These are phyloP conservation scores for Podospora comata DNA, from an alignment of 495 filamentous ascomycete genomes.

Conservation along the genomic window DNA sequence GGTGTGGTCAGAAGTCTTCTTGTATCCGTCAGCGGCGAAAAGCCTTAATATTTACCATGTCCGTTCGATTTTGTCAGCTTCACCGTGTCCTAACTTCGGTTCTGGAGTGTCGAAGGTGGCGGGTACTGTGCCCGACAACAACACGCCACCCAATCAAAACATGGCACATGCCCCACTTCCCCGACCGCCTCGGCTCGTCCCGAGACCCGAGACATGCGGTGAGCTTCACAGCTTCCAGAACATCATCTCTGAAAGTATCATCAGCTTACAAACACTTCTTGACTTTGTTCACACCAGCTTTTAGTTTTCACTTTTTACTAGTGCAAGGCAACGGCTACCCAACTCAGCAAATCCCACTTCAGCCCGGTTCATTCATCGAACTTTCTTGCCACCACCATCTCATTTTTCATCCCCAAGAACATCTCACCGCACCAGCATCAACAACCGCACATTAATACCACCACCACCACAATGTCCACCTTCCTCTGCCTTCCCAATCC, in stretches of 20 bases:
- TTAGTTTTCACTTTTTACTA: too few relatives aligned
- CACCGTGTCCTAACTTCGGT: too few relatives aligned
- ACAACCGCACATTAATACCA: not conserved
- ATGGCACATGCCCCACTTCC: not conserved
- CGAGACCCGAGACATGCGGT: not conserved
- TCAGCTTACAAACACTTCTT: not conserved
- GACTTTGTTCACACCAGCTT: not conserved
- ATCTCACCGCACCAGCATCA: not conserved
- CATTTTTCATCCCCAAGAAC: not conserved
- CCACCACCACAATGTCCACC: constrained; percentile 19
- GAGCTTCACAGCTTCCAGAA: not conserved
- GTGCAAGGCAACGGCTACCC: too few relatives aligned
- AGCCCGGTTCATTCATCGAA: too few relatives aligned
- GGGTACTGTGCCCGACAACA: not conserved
- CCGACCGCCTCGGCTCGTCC: not conserved
- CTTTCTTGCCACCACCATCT: too few relatives aligned
- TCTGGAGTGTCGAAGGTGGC: too few relatives aligned
- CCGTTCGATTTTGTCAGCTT: too few relatives aligned
- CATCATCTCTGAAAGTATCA: not conserved
- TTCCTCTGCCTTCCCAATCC: constrained; percentile 25
- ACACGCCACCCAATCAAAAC: not conserved
- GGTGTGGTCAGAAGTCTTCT: too few relatives aligned
- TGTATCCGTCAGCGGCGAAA: too few relatives aligned
- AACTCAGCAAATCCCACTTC: too few relatives aligned
- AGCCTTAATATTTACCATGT: too few relatives aligned